phyloP scores from a whole-genome alignment of 495 filamentous ascomycete genomes.

The Letharia lupina region DNA sequence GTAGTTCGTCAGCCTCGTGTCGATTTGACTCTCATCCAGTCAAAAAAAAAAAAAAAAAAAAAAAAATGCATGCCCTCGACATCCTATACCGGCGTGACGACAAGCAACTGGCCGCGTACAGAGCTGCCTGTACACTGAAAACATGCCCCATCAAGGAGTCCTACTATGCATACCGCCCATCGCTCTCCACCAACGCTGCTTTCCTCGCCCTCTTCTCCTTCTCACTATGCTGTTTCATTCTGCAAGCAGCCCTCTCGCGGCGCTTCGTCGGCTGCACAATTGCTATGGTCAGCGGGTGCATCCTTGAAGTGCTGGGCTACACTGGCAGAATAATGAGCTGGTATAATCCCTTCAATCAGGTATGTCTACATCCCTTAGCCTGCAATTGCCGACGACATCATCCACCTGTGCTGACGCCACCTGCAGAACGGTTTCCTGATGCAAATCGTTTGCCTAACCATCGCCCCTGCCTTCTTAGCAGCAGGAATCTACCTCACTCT shows the following conservation, averaged over 20 bases:
- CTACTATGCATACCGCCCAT: constrained; percentile 55
- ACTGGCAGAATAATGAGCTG: constrained; percentile 48
- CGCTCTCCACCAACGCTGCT: constrained; percentile 51
- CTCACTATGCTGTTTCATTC: constrained; percentile 34
- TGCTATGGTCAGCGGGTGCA: constrained; percentile 41
- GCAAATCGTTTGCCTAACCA: constrained; percentile 56
- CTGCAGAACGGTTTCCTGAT: constrained; percentile 46
- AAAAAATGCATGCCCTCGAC: neutral
- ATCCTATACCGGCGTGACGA: neutral
- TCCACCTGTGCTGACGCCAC: neutral
- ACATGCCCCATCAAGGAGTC: constrained; percentile 10
- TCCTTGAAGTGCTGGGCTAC: constrained; percentile 48
- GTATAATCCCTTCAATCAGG: constrained; percentile 48
- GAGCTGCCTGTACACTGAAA: constrained; percentile 13
- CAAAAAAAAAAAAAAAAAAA: neutral
- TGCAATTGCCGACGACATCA: neutral
- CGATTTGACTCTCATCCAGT: neutral
- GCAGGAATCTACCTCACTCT: constrained; percentile 58
- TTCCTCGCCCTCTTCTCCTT: constrained; percentile 48
- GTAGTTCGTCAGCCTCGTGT: neutral
- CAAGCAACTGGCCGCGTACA: constrained; percentile 2
- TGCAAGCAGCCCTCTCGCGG: constrained; percentile 45
- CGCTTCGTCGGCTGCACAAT: constrained; percentile 51
- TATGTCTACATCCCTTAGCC: neutral
- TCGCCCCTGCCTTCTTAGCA: constrained; percentile 55